Evolutionary conservation across 2,329 filamentous ascomycete species (phyloP), one percentile per base, ranked within the genome.

Genomic region (Cordyceps farinosa): DNA sequence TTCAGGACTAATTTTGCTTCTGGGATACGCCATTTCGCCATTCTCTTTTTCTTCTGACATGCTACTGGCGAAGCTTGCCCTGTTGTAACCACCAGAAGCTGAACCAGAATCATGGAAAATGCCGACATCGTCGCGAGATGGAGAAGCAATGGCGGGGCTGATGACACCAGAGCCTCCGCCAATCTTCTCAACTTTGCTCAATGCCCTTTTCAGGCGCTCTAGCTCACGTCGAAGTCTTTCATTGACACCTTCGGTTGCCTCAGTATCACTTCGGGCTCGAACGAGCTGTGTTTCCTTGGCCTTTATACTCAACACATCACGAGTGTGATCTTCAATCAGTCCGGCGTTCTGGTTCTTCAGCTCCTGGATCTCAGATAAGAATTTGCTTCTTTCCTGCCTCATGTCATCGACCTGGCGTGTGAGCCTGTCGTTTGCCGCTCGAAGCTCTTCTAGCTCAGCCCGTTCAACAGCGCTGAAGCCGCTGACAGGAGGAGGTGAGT

Each of bases 231-330:
- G 84, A 60, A 97, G 84, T 63, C 91, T 89, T 66, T 95, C 91
- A 59, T 95, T 92, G 64, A 88, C 89, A 70, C 92, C 88, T 73
- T 97, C 92, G 0, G 93, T 91, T 0, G 91, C 87, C 74, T 98
- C 94, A 38, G 90, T 90, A 71, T 99, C 95, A 67, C 90, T 92
- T 61, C 93, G 85, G 11, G 95, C 93, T 51, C 95, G 89, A 10
- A 98, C 94, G 5, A 99, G 84, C 71, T 99, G 95, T 3, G 95
- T 98, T 76, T 99, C 95, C 77, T 99, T 99, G 15, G 95, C 95
- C 75, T 98, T 98, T 78, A 99, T 96, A 69, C 92, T 95, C 48
- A 99, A 82, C 0, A 97, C 92, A 70, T 99, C 94, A 54, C 94
- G 85, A 0, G 95, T 99, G 74, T 98, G 94, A 70, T 98, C 94